Evolutionary conservation across 768 basidiomycete species (phyloP), one percentile per base, ranked within the genome.

Genomic region (Hericium coralloides): DNA sequence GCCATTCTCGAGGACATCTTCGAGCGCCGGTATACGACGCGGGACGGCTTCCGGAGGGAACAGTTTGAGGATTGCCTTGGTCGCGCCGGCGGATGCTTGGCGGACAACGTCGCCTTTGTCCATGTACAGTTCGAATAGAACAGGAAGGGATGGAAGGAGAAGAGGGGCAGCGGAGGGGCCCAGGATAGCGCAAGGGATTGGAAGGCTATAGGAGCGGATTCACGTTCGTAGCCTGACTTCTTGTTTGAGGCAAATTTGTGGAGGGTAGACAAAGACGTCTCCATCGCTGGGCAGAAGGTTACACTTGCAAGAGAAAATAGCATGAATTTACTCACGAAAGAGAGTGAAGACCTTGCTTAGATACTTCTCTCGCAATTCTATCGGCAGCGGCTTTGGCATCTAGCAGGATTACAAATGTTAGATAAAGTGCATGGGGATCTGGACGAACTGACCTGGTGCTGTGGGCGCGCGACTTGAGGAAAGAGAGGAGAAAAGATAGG

Each of bases 81-180:
- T 80, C 12, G 95, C 92, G 12, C 82, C 69, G 10, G 82, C 72
- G n/a, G 94, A 89, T 12, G 92, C 91, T 49, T 72, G 69, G 56
- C 93, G 85, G 60, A 98, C 92, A 26, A 93, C 88, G 54, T 94
- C 92, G 60, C 92, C 93, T 70, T 95, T 95, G 69, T 98, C 95
- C 79, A 89, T 87, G 71, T 89, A 86, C 39, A 94, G 77, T 54
- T 94, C 89, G 69, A 87, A 87, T 53, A 98, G 70, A 41, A 84
- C 65, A 17, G 90, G 80, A 54, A 98, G 82, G 45, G 85, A 86
- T 2, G 88, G 77, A 14, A 97, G 76, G 38, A 97, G 76, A 53
- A 89, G 71, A 17, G 92, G 91, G 39, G 82, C 89, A 55, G 76
- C 72, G 5, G 89, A 72, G 20, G 83, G 71, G 31, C 94, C 94